These are phyloP conservation scores for Cyberlindnera americana DNA, from an alignment of 805 yeast species.

Conservation along the genomic window DNA sequence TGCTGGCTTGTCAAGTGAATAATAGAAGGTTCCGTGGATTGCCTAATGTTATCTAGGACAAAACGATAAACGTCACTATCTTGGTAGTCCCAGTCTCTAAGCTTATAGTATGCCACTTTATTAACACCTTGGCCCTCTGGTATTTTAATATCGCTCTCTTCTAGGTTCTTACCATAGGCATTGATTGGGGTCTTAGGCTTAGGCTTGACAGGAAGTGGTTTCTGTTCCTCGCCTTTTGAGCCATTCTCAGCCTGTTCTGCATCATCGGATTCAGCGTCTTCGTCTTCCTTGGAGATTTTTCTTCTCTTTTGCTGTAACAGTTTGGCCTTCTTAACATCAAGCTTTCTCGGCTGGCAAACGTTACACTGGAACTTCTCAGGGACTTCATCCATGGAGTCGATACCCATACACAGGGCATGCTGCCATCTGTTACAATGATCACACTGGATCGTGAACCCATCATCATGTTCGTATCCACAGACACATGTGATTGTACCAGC, in stretches of 20 bases:
- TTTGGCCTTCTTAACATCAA: conserved; percentile 43
- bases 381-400: conserved; percentile 63
- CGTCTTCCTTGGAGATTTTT: conserved; percentile 11
- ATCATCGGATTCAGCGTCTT: conserved; percentile 5
- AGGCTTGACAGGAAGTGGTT: conserved; percentile 11
- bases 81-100: conserved; percentile 38
- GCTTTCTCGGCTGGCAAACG: conserved; percentile 56
- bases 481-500: conserved; percentile 86
- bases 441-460: conserved; percentile 93
- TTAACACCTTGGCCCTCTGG: conserved; percentile 35
- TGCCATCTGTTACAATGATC: conserved; percentile 93
- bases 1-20: conserved; percentile 23
- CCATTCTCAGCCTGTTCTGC: conserved; percentile 9
- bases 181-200: conserved; percentile 21
- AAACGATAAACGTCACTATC: conserved; percentile 42
- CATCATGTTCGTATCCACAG: conserved; percentile 83
- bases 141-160: conserved; percentile 32
- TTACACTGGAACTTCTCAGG: conserved; percentile 84
- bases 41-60: conserved; percentile 35
- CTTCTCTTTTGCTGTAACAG: conserved; percentile 33
- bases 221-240: conserved; percentile 13
- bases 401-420: conserved; percentile 88
- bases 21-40: conserved; percentile 8
- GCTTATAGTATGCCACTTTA: conserved; percentile 31
- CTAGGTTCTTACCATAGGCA: conserved; percentile 31